phyloP scores from a whole-genome alignment of 306 rosid genomes.

The Cercis canadensis region DNA sequence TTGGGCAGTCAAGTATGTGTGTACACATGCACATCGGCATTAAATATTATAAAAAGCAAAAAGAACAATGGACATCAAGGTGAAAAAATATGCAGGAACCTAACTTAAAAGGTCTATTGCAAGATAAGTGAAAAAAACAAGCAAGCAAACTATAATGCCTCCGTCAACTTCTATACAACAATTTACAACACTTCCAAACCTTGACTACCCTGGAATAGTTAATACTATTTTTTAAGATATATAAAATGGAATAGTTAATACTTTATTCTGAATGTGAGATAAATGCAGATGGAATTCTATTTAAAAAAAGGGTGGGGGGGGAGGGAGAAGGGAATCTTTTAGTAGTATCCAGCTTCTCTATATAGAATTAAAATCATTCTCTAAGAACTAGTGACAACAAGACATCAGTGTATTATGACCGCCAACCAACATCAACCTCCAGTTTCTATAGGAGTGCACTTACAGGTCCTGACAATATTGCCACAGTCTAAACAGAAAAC shows the following conservation, averaged over 20 bases:
- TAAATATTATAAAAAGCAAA: neutral
- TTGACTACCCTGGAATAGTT: too few relatives aligned
- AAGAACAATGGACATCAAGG: neutral
- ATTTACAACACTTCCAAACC: too few relatives aligned
- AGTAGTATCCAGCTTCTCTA: neutral
- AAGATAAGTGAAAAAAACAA: neutral
- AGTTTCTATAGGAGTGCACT: neutral
- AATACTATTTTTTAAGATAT: too few relatives aligned
- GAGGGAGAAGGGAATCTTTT: neutral
- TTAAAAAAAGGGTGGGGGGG: neutral
- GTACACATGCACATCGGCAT: slow-evolving; percentile 1
- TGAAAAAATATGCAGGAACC: neutral
- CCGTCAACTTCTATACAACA: neutral
- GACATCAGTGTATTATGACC: neutral
- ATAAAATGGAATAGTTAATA: too few relatives aligned
- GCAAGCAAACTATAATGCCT: slow-evolving; percentile 20
- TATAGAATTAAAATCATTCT: too few relatives aligned
- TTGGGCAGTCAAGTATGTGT: neutral
- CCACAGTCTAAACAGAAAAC: too few relatives aligned
- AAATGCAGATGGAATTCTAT: neutral
- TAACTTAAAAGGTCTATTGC: neutral
- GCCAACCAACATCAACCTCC: neutral
- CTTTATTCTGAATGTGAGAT: neutral
- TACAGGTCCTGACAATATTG: too few relatives aligned
- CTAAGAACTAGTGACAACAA: neutral